Evolutionary conservation across 805 yeast genomes (phyloP).

Genomic region (Wickerhamia fluorescens): DNA sequence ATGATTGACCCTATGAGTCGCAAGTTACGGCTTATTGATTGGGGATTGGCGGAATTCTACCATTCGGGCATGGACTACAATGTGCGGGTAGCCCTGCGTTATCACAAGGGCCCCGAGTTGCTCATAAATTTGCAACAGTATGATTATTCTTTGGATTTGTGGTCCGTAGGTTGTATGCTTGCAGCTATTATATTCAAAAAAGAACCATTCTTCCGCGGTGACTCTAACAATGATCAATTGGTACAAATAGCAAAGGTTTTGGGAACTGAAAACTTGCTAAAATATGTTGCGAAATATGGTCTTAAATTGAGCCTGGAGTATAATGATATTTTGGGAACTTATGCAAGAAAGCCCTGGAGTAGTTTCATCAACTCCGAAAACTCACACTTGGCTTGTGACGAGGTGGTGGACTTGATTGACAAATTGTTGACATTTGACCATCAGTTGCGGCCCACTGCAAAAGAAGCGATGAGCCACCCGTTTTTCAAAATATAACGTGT

Average conservation of each 20-base stretch:
- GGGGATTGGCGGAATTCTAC: conserved; percentile 95
- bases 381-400: conserved; percentile 54
- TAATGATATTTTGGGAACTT: conserved; percentile 60
- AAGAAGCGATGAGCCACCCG: conserved; percentile 75
- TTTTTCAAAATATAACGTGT: conserved; percentile 21
- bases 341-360: conserved; percentile 82
- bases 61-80: conserved; percentile 86
- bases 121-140: conserved; percentile 80
- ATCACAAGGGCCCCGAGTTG: conserved; percentile 90
- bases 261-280: conserved; percentile 75
- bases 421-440: conserved; percentile 79
- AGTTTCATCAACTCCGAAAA: conserved; percentile 67
- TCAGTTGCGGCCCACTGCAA: conserved; percentile 80
- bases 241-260: conserved; percentile 83
- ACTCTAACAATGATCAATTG: conserved; percentile 83
- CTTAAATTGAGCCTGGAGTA: conserved; percentile 68
- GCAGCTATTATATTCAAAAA: conserved; percentile 86
- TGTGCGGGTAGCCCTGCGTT: conserved; percentile 89
- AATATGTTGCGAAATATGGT: conserved; percentile 65
- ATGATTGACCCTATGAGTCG: conserved; percentile 81
- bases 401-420: conserved; percentile 76
- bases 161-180: conserved; percentile 92
- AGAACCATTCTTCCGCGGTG: conserved; percentile 91
- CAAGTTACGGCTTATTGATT: conserved; percentile 76
- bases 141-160: conserved; percentile 85